These are phyloP conservation scores for Gyrodon lividus DNA, from an alignment of 768 basidiomycete species.

Conservation along the genomic window DNA sequence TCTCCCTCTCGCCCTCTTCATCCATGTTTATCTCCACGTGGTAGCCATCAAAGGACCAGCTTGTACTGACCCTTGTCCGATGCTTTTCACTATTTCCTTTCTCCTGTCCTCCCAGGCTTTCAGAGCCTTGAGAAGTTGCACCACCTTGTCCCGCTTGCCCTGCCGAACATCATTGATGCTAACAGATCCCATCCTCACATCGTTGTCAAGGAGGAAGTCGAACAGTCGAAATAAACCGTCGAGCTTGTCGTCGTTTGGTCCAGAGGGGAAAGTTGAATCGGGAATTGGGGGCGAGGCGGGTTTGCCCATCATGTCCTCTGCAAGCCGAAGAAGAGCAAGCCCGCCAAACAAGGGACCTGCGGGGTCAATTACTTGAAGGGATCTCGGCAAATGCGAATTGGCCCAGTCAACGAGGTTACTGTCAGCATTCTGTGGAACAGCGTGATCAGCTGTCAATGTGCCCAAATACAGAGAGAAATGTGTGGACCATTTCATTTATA, in stretches of 20 bases:
- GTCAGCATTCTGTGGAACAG: constrained; percentile 35
- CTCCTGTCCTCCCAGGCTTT: constrained; percentile 82
- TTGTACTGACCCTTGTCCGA: constrained; percentile 40
- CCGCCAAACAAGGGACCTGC: constrained; percentile 55
- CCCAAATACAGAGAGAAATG: background rate
- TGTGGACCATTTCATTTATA: constrained; percentile 23
- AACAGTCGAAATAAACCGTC: constrained; percentile 88
- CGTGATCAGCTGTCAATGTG: constrained; percentile 3
- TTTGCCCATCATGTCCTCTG: constrained; percentile 74
- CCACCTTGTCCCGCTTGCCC: constrained; percentile 78
- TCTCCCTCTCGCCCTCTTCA: background rate
- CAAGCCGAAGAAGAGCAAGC: constrained; percentile 77
- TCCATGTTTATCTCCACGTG: constrained; percentile 2
- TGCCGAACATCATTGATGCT: constrained; percentile 91
- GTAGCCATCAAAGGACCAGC: constrained; percentile 12
- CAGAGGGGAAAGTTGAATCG: constrained; percentile 74
- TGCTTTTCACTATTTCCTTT: constrained; percentile 49
- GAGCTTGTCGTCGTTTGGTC: constrained; percentile 71
- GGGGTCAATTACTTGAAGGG: constrained; percentile 53
- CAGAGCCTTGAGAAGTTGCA: constrained; percentile 74
- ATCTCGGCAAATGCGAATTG: constrained; percentile 74
- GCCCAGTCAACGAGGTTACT: constrained; percentile 80
- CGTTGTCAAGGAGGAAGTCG: constrained; percentile 90
- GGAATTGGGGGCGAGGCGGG: constrained; percentile 69
- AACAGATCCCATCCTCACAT: constrained; percentile 86